Evolutionary conservation across 495 filamentous ascomycete species (phyloP), one percentile per base, ranked within the genome.

Genomic region (Aspergillus cavernicola): DNA sequence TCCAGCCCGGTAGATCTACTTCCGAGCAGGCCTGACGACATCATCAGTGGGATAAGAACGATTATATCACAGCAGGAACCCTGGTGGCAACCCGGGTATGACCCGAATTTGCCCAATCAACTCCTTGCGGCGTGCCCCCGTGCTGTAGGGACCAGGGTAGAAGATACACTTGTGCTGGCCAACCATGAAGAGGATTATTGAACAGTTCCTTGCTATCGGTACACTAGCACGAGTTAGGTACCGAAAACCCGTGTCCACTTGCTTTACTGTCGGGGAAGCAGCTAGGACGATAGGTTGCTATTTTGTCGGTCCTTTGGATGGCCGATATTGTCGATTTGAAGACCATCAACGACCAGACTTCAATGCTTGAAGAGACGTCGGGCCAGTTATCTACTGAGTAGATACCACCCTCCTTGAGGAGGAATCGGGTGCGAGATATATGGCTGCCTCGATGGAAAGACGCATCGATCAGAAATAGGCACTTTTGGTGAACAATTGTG

Each of bases 81-180:
- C 54, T 31, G 26, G 44, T 37, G 48, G 33, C 31, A 40, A 51
- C 45, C 50, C 55, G 51, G 52, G 51, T 40, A 49, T 47, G 52
- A 28, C 48, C 41, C 42, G 20, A 50, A 57, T 54, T 15, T 57
- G 39, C 57, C 61, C n/a, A 57, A 40, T 29, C n/a, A 18, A 39
- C 52, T 52, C 61, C 61, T 64, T 64, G 58, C 61, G n/a, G 56
- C 45, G 23, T 38, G 48, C 55, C 56, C 41, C 55, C 61, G 61
- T 59, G 61, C 53, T 58, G 46, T 52, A 60, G 58, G 61, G 52
- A 41, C 42, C 31, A 28, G 18, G 31, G 11, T 31, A 29, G 22
- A 37, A 43, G 24, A 33, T 24, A 31, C 18, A 28, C 28, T 26
- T 5, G 35, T 9, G 11, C 9, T 23, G 10, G 4, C 38, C 19